Conservation (phyloP, 345 rosid species). For the Populus pruinosa region DNA sequence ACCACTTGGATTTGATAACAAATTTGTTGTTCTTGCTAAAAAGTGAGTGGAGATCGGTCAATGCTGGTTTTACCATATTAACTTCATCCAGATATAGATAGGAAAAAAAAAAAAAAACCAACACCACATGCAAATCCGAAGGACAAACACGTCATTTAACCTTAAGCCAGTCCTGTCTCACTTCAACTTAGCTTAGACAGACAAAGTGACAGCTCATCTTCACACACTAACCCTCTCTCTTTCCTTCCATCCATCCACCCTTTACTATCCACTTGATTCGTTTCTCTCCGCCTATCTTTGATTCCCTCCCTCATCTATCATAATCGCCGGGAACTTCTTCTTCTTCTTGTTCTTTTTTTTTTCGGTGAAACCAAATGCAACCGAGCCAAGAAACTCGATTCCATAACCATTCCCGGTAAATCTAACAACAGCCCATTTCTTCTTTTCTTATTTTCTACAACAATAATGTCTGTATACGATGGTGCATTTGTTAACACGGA, state of each 20-base stretch:
- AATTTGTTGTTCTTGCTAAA: too few relatives aligned
- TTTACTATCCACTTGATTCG: not conserved
- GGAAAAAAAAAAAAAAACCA: not conserved
- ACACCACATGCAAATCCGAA: too few relatives aligned
- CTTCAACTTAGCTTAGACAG: conserved; percentile 5
- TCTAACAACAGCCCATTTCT: not conserved
- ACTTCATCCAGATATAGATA: not conserved
- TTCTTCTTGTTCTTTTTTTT: not conserved
- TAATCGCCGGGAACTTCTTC: not conserved
- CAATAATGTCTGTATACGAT: conserved; percentile 53
- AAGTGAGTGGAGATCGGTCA: too few relatives aligned
- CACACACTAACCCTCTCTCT: not conserved
- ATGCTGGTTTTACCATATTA: too few relatives aligned
- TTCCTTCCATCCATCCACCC: not conserved
- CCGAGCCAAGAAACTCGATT: not conserved
- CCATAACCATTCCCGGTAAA: too few relatives aligned
- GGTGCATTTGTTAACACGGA: conserved; percentile 63
- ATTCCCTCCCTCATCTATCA: not conserved
- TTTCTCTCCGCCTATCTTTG: not conserved
- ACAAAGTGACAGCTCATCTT: conserved; percentile 20
- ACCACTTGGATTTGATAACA: too few relatives aligned
- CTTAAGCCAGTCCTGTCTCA: not conserved
- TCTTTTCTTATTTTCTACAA: not conserved
- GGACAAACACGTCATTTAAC: conserved; percentile 10
- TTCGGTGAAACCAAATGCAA: conserved; percentile 13